Percentiles rank a stretch among this genome's conserved stretches.
phyloP scores from a whole-genome alignment of 78 protist species.

The Planoprotostelium fungivorum region DNA sequence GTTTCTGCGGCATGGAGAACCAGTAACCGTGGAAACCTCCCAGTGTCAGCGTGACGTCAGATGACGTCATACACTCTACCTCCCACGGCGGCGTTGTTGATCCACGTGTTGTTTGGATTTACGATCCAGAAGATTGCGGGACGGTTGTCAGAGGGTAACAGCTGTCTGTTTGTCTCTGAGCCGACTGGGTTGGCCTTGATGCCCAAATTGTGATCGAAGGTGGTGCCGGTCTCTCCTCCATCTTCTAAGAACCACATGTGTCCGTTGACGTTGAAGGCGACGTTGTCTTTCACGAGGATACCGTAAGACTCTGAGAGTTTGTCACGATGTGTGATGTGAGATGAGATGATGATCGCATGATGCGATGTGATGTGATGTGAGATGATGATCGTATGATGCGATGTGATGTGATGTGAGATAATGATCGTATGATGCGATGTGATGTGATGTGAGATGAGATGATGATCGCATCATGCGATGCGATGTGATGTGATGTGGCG shows the following conservation, averaged over 20 bases:
- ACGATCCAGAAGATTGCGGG: neutral
- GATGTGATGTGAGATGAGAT: too few species aligned
- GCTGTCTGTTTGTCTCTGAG: neutral
- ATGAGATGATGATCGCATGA: too few species aligned
- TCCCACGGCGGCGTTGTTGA: neutral
- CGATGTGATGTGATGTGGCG: too few species aligned
- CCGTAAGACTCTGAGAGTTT: neutral
- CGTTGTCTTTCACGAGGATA: neutral
- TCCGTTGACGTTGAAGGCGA: neutral
- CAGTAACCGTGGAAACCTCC: neutral
- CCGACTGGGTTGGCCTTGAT: neutral
- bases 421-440: too few species aligned
- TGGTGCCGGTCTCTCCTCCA: neutral
- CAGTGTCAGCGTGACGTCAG: neutral
- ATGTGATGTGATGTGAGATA: too few species aligned
- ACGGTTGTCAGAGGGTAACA: neutral
- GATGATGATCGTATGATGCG: too few species aligned
- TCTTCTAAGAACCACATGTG: neutral
- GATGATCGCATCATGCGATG: too few species aligned
- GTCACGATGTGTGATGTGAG: too few species aligned
- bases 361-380: too few species aligned
- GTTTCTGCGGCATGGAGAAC: neutral
- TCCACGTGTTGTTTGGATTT: neutral
- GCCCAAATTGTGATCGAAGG: neutral
- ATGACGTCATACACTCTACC: neutral